A percentile compares a stretch with the other conserved stretches of the same genome.
Conservation (phyloP, 495 filamentous ascomycete species). For the Penicillium paxilli region DNA sequence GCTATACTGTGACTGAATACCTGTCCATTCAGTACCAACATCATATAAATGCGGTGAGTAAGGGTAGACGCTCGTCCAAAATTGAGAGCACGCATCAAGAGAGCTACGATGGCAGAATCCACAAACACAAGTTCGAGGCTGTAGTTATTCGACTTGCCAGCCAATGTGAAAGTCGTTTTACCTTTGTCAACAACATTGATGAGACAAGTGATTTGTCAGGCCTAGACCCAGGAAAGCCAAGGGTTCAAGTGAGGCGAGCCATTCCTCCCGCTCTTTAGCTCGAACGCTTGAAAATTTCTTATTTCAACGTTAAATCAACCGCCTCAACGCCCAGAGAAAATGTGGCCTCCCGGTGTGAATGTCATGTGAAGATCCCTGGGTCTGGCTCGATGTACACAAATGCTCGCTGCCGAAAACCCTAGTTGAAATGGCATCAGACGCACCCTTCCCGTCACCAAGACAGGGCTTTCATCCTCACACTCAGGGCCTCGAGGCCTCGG, state of each 20-base stretch:
- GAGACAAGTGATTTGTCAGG: not conserved
- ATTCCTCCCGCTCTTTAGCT: not conserved
- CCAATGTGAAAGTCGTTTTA: not conserved
- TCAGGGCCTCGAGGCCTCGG: too few relatives aligned
- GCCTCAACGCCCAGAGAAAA: too few relatives aligned
- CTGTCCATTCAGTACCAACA: not conserved
- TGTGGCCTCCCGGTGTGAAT: too few relatives aligned
- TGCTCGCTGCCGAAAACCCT: too few relatives aligned
- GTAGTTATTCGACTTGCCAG: not conserved
- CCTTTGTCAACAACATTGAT: not conserved
- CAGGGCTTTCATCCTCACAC: too few relatives aligned
- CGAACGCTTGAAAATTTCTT: too few relatives aligned
- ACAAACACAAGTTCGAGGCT: not conserved
- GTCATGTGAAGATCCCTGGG: too few relatives aligned
- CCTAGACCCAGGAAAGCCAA: not conserved
- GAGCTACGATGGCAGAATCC: not conserved
- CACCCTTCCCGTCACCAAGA: too few relatives aligned
- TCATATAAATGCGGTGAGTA: not conserved
- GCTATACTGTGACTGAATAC: not conserved
- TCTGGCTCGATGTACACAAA: too few relatives aligned
- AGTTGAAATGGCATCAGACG: too few relatives aligned
- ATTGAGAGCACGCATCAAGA: not conserved
- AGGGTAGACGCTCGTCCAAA: not conserved
- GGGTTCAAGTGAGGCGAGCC: not conserved
- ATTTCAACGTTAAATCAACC: too few relatives aligned